Evolutionary conservation across 371 early-diverging fungal species (phyloP), one percentile per base, ranked within the genome.

Genomic region (Mucor irregularis): DNA sequence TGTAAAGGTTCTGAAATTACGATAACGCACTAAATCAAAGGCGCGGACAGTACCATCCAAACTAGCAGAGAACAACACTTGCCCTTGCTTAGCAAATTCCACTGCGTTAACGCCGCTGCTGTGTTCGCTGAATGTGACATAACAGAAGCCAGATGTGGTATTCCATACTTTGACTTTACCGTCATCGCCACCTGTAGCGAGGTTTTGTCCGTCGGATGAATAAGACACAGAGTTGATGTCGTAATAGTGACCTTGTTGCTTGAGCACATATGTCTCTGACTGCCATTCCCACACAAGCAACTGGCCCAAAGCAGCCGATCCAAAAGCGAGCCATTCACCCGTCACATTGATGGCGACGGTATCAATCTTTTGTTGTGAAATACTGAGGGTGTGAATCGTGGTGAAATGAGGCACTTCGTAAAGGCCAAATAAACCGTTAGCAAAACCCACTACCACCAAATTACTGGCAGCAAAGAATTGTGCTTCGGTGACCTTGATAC

Each of bases 241-340:
- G 76, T 94, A 92, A 49, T 86, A 89, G 57, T 99, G 99, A 9
- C 98, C 98, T 73, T 99, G 99, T 67, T 99, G 98, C 72, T 97
- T 97, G 38, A 99, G 74, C 13, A 98, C 91, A 63, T 97, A 98
- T 0, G 96, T 90, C 67, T 99, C 99, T 31, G 96, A 96, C 73
- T 96, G 93, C 99, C 99, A 99, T 68, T 99, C 99, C 99, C 99
- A 99, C 2, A 99, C 98, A 38, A 97, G 77, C 28, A 99, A 88
- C 73, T 99, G 98, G 3, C 98, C 98, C 9, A 96, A 80, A 60
- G 85, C 84, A 17, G 93, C 80, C 29, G 89, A 90, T 8, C 95
- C 99, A 69, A 99, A 92, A 0, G 96, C 98, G 24, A 99, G 79
- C 99, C 99, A 99, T 72, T 99, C 99, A 26, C 98, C 98, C 2